Conservation (phyloP, 345 rosid species). For the Moringa oleifera region DNA sequence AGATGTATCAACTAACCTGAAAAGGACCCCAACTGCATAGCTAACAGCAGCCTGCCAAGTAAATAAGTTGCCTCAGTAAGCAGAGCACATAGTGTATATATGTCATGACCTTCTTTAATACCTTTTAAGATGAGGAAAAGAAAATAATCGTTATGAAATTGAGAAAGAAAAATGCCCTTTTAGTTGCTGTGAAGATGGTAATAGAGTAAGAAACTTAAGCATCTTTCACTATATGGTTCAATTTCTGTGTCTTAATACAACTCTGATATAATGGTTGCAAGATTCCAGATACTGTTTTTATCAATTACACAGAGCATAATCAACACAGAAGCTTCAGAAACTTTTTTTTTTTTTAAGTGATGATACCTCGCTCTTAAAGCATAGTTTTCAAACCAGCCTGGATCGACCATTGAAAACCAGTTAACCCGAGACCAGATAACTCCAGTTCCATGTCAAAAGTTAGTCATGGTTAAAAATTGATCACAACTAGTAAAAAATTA, state of each 20-base stretch:
- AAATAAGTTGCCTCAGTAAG: slow-evolving; percentile 5
- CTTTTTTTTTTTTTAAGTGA: background rate
- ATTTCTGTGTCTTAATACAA: background rate
- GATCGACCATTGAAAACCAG: no score
- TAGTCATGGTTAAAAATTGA: no score
- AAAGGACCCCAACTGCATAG: slow-evolving; percentile 74
- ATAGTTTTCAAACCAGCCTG: no score
- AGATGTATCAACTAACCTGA: slow-evolving; percentile 52
- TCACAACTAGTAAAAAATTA: no score
- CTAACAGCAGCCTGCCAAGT: slow-evolving; percentile 72
- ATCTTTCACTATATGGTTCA: background rate
- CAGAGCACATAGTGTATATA: slow-evolving; percentile 4
- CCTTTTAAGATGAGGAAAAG: background rate
- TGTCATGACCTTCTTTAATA: no score
- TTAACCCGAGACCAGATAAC: no score
- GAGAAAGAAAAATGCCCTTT: background rate
- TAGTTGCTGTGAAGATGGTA: background rate
- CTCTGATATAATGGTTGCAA: background rate
- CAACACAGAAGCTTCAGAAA: no score
- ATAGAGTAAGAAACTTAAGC: background rate
- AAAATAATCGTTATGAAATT: no score
- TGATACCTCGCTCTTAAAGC: background rate
- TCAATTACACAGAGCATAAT: no score
- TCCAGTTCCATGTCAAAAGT: no score
- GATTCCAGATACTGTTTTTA: background rate